Base-by-base conservation (phyloP, 2,329 filamentous ascomycete species). In the Tolypocladium capitatum region DNA sequence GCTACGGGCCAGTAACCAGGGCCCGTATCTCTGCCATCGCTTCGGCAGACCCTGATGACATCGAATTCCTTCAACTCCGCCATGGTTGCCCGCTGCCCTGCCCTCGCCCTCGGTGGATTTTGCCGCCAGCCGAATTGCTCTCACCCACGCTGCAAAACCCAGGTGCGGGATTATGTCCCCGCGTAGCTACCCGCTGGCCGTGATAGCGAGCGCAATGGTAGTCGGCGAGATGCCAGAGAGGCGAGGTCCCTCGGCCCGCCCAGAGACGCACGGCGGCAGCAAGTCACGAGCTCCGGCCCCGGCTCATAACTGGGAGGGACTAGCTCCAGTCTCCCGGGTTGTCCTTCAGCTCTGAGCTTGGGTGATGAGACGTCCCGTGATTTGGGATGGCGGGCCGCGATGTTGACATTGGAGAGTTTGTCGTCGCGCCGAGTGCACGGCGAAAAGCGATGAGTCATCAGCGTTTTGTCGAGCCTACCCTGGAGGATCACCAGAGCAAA, bases 11-110 rank as follows among this genome's bases (percentile, higher is more conserved):
- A 71, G 54, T 71, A 71, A 10, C 68, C 69, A 0, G 67, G 67
- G 2, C 69, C 69, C 8, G 62, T 65, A 45, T 72, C 69, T 40
- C 62, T 61, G 18, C 71, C 71, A 59, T 74, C 71, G 53, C 67
- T 72, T 45, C 71, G 67, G 6, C 62, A 63, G 36, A 74, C 62
- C 45, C 62, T 60, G 21, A 73, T 58, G 21, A 68, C 57, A 35
- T 70, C 65, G 36, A 69, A 69, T 5, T 70, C 67, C 43, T 65
- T 68, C 46, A 60, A 52, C 2, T 67, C 64, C 18, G 64, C 49
- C 58, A 64, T 64, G 32, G 36, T 42, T 27, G 36, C 44, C 36
- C 33, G 43, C 24, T 33, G 42, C 33, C 32, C 16, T 18, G 11
- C 16, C 14, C 38, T 13, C 16, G 5, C n/a, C 24, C 9, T 30